These are phyloP conservation scores for Metschnikowia continentalis DNA, from an alignment of 805 yeast species.

Conservation along the genomic window DNA sequence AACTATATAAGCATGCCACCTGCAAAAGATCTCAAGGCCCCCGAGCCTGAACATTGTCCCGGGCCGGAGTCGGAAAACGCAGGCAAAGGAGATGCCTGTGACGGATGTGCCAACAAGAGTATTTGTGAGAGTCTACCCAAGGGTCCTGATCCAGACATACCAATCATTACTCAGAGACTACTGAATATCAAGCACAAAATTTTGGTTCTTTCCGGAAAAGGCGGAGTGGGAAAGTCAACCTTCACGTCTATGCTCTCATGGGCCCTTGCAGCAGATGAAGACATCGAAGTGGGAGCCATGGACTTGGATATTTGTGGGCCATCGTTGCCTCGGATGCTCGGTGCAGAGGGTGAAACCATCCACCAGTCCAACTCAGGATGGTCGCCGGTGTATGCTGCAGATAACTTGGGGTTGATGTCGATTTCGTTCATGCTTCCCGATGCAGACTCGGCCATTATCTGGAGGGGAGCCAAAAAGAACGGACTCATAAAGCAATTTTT, in stretches of 20 bases:
- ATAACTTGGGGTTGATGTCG: constrained; percentile 92
- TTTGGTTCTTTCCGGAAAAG: constrained; percentile 74
- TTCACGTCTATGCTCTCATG: constrained; percentile 94
- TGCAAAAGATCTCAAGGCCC: constrained; percentile 41
- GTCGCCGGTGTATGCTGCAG: constrained; percentile 95
- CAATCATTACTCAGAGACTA: constrained; percentile 65
- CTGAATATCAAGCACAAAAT: constrained; percentile 71
- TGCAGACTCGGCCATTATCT: constrained; percentile 87
- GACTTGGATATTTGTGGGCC: constrained; percentile 98
- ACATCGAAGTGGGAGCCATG: constrained; percentile 90
- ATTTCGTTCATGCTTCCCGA: constrained; percentile 94
- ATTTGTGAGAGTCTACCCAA: constrained; percentile 85
- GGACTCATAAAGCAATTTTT: constrained; percentile 89
- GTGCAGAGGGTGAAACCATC: constrained; percentile 79
- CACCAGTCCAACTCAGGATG: constrained; percentile 92
- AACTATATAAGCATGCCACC: constrained; percentile 21
- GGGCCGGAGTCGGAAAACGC: constrained; percentile 95
- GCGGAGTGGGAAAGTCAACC: constrained; percentile 98
- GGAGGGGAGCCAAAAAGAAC: constrained; percentile 97
- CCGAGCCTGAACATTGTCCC: constrained; percentile 97
- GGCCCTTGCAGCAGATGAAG: constrained; percentile 83
- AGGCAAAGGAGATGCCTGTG: constrained; percentile 91
- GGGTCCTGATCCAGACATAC: constrained; percentile 94
- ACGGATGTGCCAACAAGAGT: constrained; percentile 89
- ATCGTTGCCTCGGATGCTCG: constrained; percentile 89